phyloP scores from a whole-genome alignment of 2,329 filamentous ascomycete species.

The Hypoxylon sp. region DNA sequence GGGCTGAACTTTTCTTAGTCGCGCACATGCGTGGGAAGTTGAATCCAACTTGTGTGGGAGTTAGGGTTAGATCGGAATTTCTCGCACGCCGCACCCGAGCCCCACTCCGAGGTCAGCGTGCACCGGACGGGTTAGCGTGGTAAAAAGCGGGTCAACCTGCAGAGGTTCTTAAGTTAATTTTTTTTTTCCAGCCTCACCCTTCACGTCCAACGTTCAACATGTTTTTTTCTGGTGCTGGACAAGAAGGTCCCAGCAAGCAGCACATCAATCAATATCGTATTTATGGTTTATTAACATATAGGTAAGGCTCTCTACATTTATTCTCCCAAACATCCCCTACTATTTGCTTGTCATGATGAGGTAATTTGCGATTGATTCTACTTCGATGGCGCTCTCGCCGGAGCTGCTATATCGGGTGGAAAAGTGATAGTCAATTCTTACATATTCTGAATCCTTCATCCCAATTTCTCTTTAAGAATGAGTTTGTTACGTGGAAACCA shows the following conservation, averaged over 20 bases:
- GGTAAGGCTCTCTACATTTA: conserved; percentile 32
- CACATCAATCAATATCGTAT: neutral
- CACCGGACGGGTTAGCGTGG: too few relatives aligned
- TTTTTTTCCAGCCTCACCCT: conserved; percentile 22
- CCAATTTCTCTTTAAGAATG: neutral
- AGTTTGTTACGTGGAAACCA: neutral
- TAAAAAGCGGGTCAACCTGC: conserved; percentile 9
- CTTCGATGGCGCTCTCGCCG: conserved; percentile 89
- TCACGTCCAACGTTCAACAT: conserved; percentile 41
- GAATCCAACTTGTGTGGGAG: conserved; percentile 49
- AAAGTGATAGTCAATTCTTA: conserved; percentile 97
- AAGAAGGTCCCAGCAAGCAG: neutral
- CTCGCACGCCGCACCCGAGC: conserved; percentile 35
- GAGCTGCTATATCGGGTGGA: conserved; percentile 84
- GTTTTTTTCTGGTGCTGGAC: conserved; percentile 30
- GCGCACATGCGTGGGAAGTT: conserved; percentile 39
- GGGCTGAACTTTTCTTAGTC: conserved; percentile 44
- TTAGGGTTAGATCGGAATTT: conserved; percentile 49
- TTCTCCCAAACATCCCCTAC: conserved; percentile 5
- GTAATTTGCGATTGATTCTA: conserved; percentile 99
- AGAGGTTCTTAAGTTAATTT: conserved; percentile 32
- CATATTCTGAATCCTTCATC: conserved; percentile 86
- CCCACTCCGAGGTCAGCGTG: conserved; percentile 2
- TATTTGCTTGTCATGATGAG: conserved; percentile 77
- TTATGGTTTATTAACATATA: neutral